Percentiles rank a stretch among this genome's conserved stretches.
Conservation (phyloP, 1,284 basidiomycete genomes). For the Cryptococcus sp. region DNA sequence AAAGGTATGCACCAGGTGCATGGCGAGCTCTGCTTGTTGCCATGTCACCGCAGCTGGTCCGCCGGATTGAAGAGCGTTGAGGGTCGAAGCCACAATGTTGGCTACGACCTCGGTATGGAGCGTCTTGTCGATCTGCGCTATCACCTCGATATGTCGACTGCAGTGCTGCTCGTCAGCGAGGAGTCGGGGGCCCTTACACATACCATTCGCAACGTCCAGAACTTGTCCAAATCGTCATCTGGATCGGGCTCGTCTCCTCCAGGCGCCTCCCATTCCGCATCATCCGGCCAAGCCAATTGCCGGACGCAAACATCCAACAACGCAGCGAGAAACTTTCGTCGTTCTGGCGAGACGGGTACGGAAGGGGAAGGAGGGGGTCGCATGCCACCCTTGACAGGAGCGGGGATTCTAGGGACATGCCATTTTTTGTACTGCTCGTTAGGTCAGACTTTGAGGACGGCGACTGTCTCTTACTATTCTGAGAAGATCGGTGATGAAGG, state of each 20-base stretch:
- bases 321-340: conserved; percentile 71
- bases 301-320: conserved; percentile 73
- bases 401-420: conserved; percentile 11
- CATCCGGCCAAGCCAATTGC: conserved; percentile 58
- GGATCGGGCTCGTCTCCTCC: conserved; percentile 72
- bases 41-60: conserved; percentile 58
- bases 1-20: conserved; percentile 88
- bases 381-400: conserved; percentile 17
- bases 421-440: conserved; percentile 24
- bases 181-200: conserved; percentile 7
- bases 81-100: conserved; percentile 39
- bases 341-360: conserved; percentile 55
- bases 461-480: conserved; percentile 55
- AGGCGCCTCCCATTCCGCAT: conserved; percentile 78
- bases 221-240: conserved; percentile 80
- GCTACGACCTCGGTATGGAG: conserved; percentile 47
- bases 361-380: conserved; percentile 17
- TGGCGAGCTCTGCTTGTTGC: conserved; percentile 89
- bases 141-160: conserved; percentile 83
- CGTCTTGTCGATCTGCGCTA: conserved; percentile 66
- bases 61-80: conserved; percentile 32
- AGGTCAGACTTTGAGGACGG: not conserved
- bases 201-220: conserved; percentile 80
- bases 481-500: conserved; percentile 69
- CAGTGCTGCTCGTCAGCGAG: conserved; percentile 24